Conservation (phyloP, 2,329 filamentous ascomycete genomes). For the Trichoderma afroharzianum region DNA sequence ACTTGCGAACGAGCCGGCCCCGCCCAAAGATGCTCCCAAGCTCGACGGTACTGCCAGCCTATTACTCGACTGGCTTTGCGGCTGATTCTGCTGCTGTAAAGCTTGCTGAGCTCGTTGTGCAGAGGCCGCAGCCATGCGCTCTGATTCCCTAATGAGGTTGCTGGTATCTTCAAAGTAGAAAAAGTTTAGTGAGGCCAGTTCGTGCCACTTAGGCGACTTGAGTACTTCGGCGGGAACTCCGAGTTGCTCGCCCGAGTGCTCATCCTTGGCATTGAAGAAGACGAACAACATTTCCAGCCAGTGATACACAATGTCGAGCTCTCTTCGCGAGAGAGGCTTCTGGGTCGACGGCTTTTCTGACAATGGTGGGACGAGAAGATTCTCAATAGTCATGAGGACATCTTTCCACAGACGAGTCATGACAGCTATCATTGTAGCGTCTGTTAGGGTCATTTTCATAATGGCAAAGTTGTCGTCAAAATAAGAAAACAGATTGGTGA, state of each 20-base stretch:
- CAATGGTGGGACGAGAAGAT: constrained; percentile 83
- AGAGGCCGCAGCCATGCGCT: constrained; percentile 88
- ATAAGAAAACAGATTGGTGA: constrained; percentile 84
- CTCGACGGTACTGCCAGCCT: constrained; percentile 65
- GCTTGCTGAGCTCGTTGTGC: constrained; percentile 72
- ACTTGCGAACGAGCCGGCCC: constrained; percentile 52
- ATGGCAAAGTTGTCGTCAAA: constrained; percentile 99
- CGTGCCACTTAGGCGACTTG: constrained; percentile 97
- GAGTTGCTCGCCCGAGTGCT: constrained; percentile 72
- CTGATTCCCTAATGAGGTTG: constrained; percentile 88
- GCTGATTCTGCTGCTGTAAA: constrained; percentile 47
- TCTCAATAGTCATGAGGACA: constrained; percentile 86
- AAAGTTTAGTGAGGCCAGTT: constrained; percentile 93
- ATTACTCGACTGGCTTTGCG: constrained; percentile 49
- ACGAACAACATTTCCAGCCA: constrained; percentile 89
- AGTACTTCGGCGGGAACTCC: constrained; percentile 88
- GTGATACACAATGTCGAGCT: constrained; percentile 90
- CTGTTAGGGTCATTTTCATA: constrained; percentile 94
- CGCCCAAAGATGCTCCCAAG: constrained; percentile 34
- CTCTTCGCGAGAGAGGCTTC: constrained; percentile 75
- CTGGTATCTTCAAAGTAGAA: constrained; percentile 96
- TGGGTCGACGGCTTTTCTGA: constrained; percentile 92
- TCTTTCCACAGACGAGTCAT: constrained; percentile 99
- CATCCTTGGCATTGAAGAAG: constrained; percentile 93
- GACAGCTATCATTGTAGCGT: constrained; percentile 95